phyloP scores from a whole-genome alignment of 73 alveolate genomes.

The Symbiodinium natans region DNA sequence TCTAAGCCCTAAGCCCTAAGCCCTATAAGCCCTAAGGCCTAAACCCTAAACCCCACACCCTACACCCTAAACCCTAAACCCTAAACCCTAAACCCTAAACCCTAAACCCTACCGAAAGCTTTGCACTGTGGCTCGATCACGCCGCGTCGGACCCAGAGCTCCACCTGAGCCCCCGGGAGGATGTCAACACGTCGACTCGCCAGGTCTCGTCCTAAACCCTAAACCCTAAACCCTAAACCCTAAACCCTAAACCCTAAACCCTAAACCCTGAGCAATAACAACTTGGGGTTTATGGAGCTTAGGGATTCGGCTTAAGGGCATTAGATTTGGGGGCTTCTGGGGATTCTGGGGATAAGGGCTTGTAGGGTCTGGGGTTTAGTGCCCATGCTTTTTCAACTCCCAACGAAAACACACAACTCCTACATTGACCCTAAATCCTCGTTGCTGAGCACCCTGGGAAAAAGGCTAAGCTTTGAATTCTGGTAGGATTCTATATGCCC shows the following conservation, averaged over 20 bases:
- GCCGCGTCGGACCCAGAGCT: constrained; percentile 75
- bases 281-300: no score
- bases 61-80: neutral
- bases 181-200: no score
- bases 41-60: neutral
- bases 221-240: neutral
- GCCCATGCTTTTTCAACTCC: no score
- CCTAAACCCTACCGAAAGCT: neutral
- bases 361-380: no score
- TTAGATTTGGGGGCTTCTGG: no score
- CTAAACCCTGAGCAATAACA: neutral
- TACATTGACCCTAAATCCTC: no score
- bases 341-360: no score
- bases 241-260: neutral
- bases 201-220: neutral
- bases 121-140: constrained; percentile 20
- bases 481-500: no score
- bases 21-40: neutral
- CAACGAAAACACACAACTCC: no score
- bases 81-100: neutral
- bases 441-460: no score
- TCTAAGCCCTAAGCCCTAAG: neutral
- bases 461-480: neutral
- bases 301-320: no score
- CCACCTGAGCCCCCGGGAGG: neutral